phyloP scores from a whole-genome alignment of 208 protist genomes.

The Trypanosoma theileri region DNA sequence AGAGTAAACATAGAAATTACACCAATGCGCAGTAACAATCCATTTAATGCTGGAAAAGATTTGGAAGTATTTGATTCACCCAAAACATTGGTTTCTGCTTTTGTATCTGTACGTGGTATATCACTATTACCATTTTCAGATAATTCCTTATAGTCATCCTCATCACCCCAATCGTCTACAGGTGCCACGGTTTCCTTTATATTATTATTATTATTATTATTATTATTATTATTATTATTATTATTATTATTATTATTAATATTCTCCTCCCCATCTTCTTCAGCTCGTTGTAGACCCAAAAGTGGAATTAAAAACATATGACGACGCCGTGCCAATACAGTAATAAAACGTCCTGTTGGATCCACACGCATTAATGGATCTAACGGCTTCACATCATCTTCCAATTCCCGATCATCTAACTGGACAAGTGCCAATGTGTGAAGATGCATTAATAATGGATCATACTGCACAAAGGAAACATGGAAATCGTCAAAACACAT shows the following conservation, averaged over 20 bases:
- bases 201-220: conserved; percentile 11
- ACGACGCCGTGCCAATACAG: conserved; percentile 64
- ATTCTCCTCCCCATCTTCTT: conserved; percentile 20
- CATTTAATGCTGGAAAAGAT: background rate
- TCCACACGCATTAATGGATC: conserved; percentile 74
- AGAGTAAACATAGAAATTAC: conserved; percentile 41
- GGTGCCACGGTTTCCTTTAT: conserved; percentile 18
- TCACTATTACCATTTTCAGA: background rate
- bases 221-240: conserved; percentile 1
- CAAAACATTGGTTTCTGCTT: background rate
- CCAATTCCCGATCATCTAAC: conserved; percentile 67
- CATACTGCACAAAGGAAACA: conserved; percentile 77
- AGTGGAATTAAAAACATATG: conserved; percentile 74
- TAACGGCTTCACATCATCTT: conserved; percentile 42
- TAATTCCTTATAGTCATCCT: conserved; percentile 68
- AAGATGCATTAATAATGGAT: conserved; percentile 52
- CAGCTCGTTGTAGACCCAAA: conserved; percentile 23
- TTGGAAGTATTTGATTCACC: conserved; percentile 9
- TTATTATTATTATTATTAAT: conserved; percentile 1
- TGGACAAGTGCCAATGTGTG: conserved; percentile 81
- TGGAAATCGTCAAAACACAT: conserved; percentile 86
- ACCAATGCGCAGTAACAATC: conserved; percentile 25
- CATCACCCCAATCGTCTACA: conserved; percentile 78
- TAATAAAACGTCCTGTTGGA: conserved; percentile 53
- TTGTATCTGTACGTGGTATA: background rate